Evolutionary conservation across 78 protist genomes (phyloP).

Genomic region (Creolimax fragrantissima): DNA sequence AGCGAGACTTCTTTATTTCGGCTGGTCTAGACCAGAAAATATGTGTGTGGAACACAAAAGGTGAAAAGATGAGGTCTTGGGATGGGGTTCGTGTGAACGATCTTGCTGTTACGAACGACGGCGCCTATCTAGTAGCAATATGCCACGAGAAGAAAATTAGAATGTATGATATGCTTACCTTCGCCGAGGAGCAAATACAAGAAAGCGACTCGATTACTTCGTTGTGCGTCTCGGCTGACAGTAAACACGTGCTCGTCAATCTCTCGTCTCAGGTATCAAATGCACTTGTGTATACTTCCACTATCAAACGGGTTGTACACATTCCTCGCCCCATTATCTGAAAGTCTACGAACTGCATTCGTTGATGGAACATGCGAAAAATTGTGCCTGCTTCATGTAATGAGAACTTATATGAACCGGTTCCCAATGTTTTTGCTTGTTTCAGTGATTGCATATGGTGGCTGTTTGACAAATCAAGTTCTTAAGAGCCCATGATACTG

Average conservation of each 20-base stretch:
- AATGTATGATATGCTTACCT: constrained; percentile 28
- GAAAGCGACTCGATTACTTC: constrained; percentile 48
- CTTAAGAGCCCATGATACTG: too few species aligned
- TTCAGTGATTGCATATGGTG: too few species aligned
- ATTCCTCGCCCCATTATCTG: too few species aligned
- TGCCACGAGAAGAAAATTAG: constrained; percentile 52
- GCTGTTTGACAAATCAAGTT: too few species aligned
- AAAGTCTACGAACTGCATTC: too few species aligned
- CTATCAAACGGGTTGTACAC: not conserved
- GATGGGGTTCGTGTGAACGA: constrained; percentile 25
- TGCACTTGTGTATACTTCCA: not conserved
- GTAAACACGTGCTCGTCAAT: constrained; percentile 1
- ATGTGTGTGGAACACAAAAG: not conserved
- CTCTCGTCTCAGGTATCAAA: not conserved
- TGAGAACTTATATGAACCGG: too few species aligned
- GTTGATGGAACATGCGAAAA: too few species aligned
- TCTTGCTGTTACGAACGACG: constrained; percentile 34
- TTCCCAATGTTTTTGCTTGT: too few species aligned
- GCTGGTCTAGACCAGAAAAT: constrained; percentile 42
- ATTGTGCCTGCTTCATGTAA: too few species aligned
- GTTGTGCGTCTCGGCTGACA: constrained; percentile 40
- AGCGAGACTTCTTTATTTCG: constrained; percentile 38
- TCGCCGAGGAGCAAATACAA: not conserved
- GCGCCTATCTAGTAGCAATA: constrained; percentile 37
- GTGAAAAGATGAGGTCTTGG: constrained; percentile 7